phyloP scores from a whole-genome alignment of 352 stramenopile genomes.

The Albugo candida region DNA sequence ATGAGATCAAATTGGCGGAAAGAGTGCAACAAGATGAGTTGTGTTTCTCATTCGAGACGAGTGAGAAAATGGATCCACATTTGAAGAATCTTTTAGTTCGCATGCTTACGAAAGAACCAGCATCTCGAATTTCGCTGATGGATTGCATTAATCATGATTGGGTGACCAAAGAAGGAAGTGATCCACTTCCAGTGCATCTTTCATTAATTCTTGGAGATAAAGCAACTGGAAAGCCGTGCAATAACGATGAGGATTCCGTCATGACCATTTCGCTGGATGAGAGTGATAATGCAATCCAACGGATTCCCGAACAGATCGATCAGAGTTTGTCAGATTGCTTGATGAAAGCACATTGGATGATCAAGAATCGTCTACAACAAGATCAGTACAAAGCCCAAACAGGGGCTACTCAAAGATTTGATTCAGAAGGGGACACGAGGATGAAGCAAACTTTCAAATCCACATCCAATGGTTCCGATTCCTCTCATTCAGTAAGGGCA shows the following conservation, averaged over 20 bases:
- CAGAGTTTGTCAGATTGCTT: constrained; percentile 50
- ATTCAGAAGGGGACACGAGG: constrained; percentile 1
- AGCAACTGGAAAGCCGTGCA: background rate
- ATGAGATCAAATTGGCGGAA: constrained; percentile 76
- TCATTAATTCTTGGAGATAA: no score
- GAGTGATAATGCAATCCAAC: constrained; percentile 67
- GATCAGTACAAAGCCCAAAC: constrained; percentile 23
- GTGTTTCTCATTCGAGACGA: constrained; percentile 59
- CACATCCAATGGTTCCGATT: background rate
- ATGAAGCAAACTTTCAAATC: background rate
- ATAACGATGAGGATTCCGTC: constrained; percentile 22
- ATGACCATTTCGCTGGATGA: constrained; percentile 70
- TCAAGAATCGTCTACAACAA: constrained; percentile 17
- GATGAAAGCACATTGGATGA: constrained; percentile 47
- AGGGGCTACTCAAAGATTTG: constrained; percentile 2
- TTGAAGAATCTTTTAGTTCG: constrained; percentile 79
- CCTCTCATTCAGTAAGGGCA: background rate
- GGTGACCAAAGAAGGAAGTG: constrained; percentile 82
- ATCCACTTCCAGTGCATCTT: constrained; percentile 22
- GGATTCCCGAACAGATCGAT: constrained; percentile 74
- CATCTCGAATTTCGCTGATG: constrained; percentile 53
- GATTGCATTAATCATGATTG: constrained; percentile 85
- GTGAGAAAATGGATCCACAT: constrained; percentile 63
- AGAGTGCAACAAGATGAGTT: constrained; percentile 75
- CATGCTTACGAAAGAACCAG: constrained; percentile 80